Conservation (phyloP, 2,329 filamentous ascomycete genomes). For the Beauveria australis region DNA sequence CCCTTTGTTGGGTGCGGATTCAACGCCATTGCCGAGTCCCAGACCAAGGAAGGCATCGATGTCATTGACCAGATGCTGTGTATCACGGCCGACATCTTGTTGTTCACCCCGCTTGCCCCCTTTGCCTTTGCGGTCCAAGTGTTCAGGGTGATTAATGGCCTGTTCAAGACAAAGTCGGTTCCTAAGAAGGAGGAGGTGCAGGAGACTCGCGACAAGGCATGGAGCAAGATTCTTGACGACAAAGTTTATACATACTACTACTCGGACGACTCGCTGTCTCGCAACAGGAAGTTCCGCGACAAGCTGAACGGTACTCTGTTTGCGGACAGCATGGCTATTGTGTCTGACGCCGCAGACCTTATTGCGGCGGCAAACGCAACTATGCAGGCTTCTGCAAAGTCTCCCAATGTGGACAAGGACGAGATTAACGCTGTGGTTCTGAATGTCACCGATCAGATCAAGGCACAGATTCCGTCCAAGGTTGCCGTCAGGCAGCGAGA, state of each 20-base stretch:
- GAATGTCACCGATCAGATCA: background rate
- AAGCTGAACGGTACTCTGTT: background rate
- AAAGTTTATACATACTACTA: background rate
- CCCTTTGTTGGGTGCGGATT: background rate
- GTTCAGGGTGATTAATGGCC: background rate
- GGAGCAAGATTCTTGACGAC: background rate
- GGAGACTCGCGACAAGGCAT: background rate
- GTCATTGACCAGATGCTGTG: background rate
- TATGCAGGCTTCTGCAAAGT: background rate
- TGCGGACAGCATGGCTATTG: background rate
- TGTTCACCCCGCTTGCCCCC: background rate
- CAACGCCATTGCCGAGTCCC: background rate
- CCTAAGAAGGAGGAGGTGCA: background rate
- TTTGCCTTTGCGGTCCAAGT: background rate
- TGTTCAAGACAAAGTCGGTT: background rate
- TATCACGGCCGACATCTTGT: background rate
- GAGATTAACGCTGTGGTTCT: background rate
- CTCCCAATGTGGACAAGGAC: background rate
- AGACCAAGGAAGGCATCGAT: background rate
- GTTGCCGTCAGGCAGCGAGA: background rate
- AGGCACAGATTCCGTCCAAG: background rate
- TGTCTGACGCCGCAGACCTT: background rate
- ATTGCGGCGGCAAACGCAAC: background rate
- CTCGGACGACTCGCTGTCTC: background rate
- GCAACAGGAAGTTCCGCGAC: background rate